Percentiles rank a stretch among this genome's conserved stretches.
These are phyloP conservation scores for Magnusiomyces fungicola DNA, from an alignment of 1,139 yeast genomes.

Conservation along the genomic window DNA sequence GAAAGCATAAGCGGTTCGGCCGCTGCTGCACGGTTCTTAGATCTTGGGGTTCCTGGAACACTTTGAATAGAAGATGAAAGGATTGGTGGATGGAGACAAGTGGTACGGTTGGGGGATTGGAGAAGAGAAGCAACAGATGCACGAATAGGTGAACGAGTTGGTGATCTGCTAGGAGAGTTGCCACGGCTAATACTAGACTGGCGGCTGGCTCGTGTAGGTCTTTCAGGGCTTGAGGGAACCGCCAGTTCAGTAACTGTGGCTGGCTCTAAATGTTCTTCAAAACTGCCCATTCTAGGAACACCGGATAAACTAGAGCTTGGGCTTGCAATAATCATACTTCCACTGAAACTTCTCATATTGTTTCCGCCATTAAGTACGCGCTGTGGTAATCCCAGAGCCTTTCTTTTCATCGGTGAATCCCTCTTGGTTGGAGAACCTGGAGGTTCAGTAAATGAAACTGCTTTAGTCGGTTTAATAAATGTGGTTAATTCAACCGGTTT, in stretches of 20 bases:
- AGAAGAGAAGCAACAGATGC: not conserved
- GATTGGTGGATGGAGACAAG: not conserved
- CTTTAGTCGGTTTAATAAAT: not conserved
- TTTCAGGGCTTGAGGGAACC: not conserved
- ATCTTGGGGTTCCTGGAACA: constrained; percentile 6
- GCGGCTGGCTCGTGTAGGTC: not conserved
- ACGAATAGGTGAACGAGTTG: constrained; percentile 1
- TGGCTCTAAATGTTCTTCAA: no score
- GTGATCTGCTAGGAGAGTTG: not conserved
- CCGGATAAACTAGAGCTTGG: not conserved
- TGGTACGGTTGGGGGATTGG: not conserved
- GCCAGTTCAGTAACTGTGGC: not conserved
- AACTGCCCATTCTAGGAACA: not conserved
- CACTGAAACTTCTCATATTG: not conserved
- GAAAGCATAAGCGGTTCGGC: not conserved
- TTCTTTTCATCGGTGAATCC: not conserved
- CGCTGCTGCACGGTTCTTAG: constrained; percentile 2
- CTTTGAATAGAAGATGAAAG: not conserved
- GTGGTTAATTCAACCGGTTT: not conserved
- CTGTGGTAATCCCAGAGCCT: not conserved
- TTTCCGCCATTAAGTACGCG: not conserved
- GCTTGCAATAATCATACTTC: not conserved
- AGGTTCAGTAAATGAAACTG: not conserved
- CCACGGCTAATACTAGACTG: not conserved
- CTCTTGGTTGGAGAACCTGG: not conserved